Evolutionary conservation across 2,329 filamentous ascomycete genomes (phyloP).

Genomic region (Diaporthe batatas): DNA sequence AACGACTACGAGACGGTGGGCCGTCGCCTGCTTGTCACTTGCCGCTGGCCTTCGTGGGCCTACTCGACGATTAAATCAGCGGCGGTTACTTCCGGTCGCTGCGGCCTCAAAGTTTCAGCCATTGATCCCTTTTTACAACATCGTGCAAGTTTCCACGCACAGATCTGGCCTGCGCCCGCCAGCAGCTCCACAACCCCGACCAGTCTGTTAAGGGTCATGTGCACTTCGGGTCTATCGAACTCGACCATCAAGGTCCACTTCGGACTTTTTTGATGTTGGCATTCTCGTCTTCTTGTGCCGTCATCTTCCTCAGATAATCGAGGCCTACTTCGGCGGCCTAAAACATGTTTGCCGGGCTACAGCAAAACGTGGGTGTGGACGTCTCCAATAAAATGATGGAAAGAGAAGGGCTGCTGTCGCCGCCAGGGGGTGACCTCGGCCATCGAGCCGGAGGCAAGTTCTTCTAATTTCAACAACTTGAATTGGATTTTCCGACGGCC

Average conservation of each 20-base stretch:
- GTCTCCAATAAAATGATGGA: conserved; percentile 40
- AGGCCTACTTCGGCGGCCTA: too few relatives aligned
- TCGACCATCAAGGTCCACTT: too few relatives aligned
- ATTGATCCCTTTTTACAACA: conserved; percentile 84
- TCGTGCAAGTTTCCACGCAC: conserved; percentile 77
- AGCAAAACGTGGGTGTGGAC: too few relatives aligned
- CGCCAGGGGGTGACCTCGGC: conserved; percentile 59
- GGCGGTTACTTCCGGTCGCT: conserved; percentile 74
- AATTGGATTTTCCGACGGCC: conserved; percentile 43
- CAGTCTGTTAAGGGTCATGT: too few relatives aligned
- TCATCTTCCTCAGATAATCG: too few relatives aligned
- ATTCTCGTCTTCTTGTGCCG: too few relatives aligned
- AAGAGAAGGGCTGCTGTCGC: conserved; percentile 50
- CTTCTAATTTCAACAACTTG: conserved; percentile 70
- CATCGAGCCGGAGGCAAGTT: conserved; percentile 58
- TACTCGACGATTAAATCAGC: conserved; percentile 76
- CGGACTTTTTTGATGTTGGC: too few relatives aligned
- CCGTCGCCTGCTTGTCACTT: conserved; percentile 80
- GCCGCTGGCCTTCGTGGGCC: conserved; percentile 83
- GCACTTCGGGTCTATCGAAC: too few relatives aligned
- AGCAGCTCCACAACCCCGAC: too few relatives aligned
- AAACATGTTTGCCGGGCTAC: too few relatives aligned
- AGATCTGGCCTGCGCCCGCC: conserved; percentile 56
- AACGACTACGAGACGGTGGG: conserved; percentile 35
- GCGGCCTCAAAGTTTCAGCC: conserved; percentile 71